These are phyloP conservation scores for Starmerella floricola DNA, from an alignment of 805 yeast species.

Conservation along the genomic window DNA sequence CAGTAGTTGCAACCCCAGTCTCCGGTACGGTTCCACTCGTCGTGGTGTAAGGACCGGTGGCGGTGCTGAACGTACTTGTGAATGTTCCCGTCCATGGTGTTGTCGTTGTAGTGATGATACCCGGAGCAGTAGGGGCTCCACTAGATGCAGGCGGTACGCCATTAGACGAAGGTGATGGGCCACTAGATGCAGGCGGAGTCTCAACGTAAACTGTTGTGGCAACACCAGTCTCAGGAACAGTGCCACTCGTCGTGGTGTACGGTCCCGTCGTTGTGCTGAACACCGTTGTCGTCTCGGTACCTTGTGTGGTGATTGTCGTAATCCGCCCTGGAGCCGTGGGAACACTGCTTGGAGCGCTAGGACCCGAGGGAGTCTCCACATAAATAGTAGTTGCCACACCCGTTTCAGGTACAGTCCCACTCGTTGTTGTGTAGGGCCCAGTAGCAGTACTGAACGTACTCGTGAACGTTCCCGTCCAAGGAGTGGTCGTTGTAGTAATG, in stretches of 20 bases:
- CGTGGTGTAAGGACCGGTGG: not conserved
- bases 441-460: not conserved
- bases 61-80: not conserved
- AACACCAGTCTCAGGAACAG: not conserved
- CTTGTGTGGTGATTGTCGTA: not conserved
- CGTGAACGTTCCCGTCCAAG: not conserved
- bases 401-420: not conserved
- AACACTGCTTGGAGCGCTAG: too few relatives aligned
- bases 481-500: conserved; percentile 1
- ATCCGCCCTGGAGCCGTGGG: not conserved
- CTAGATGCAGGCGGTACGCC: not conserved
- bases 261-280: not conserved
- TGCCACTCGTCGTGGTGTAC: not conserved
- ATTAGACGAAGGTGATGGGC: too few relatives aligned
- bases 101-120: not conserved
- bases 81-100: not conserved
- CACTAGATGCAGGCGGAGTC: not conserved
- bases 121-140: not conserved
- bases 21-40: not conserved
- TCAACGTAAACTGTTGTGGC: not conserved
- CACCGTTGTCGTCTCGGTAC: not conserved
- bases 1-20: not conserved
- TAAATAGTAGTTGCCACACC: not conserved
- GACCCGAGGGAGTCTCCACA: not conserved
- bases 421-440: not conserved